Percentiles rank a stretch among this genome's conserved stretches.
These are phyloP conservation scores for Metschnikowia hibisci DNA, from an alignment of 805 yeast genomes.

Conservation along the genomic window DNA sequence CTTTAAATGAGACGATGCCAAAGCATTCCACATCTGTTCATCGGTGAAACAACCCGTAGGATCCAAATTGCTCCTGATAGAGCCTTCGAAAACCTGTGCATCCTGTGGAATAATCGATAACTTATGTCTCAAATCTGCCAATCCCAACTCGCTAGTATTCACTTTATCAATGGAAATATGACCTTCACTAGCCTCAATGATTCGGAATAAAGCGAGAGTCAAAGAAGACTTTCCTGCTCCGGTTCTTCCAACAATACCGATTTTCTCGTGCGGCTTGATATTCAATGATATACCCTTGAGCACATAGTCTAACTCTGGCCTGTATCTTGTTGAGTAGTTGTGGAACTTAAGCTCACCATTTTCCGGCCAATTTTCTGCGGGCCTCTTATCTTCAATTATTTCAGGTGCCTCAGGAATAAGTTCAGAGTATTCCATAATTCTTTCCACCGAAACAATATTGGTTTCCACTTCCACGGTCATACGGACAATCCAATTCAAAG, in stretches of 20 bases:
- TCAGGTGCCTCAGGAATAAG: slow-evolving; percentile 83
- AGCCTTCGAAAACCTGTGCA: slow-evolving; percentile 44
- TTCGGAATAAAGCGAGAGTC: slow-evolving; percentile 42
- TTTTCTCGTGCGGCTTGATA: slow-evolving; percentile 37
- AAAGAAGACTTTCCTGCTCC: slow-evolving; percentile 46
- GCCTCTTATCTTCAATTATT: slow-evolving; percentile 59
- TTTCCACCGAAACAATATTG: slow-evolving; percentile 93
- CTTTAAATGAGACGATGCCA: slow-evolving; percentile 41
- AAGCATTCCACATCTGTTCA: slow-evolving; percentile 40
- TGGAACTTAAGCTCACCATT: slow-evolving; percentile 35
- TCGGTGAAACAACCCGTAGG: slow-evolving; percentile 35
- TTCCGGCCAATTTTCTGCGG: slow-evolving; percentile 42
- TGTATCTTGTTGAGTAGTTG: slow-evolving; percentile 39
- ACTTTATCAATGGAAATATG: slow-evolving; percentile 33
- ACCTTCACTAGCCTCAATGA: slow-evolving; percentile 39
- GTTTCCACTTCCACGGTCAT: slow-evolving; percentile 99
- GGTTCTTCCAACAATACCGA: slow-evolving; percentile 45
- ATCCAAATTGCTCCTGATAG: slow-evolving; percentile 39
- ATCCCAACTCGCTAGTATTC: slow-evolving; percentile 35
- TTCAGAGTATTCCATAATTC: slow-evolving; percentile 83
- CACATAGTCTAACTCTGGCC: slow-evolving; percentile 44
- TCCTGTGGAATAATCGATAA: slow-evolving; percentile 45
- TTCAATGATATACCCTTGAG: slow-evolving; percentile 36
- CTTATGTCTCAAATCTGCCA: slow-evolving; percentile 40
- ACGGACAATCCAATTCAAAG: slow-evolving; percentile 95